Evolutionary conservation across 1,139 yeast species (phyloP).

Genomic region (Schwanniomyces etchellsii): DNA sequence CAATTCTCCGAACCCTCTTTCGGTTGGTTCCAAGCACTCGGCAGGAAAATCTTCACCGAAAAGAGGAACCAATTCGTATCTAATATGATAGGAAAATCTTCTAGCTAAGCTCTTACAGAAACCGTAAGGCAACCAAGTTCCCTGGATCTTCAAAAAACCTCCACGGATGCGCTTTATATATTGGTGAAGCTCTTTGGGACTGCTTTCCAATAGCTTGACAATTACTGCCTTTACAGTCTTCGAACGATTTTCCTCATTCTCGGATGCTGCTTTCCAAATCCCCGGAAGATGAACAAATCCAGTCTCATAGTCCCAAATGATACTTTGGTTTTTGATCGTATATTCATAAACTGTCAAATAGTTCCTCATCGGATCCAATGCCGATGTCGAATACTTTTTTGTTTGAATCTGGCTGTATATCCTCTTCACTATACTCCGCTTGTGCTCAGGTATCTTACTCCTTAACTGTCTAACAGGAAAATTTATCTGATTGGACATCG

Average conservation of each 20-base stretch:
- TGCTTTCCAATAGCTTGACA: constrained; percentile 65
- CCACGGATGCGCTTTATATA: constrained; percentile 78
- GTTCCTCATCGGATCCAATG: constrained; percentile 50
- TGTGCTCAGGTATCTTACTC: constrained; percentile 16
- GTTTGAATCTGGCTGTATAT: constrained; percentile 39
- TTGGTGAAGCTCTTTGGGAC: constrained; percentile 60
- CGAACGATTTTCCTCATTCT: constrained; percentile 6
- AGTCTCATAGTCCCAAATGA: constrained; percentile 84
- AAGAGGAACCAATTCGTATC: constrained; percentile 72
- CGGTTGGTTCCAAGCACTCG: constrained; percentile 61
- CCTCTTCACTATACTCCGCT: constrained; percentile 18
- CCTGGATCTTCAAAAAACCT: constrained; percentile 89
- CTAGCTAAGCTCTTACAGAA: constrained; percentile 66
- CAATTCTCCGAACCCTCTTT: constrained; percentile 66
- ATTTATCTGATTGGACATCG: constrained; percentile 9
- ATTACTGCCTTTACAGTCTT: constrained; percentile 63
- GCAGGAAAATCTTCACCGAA: constrained; percentile 74
- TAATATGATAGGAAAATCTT: constrained; percentile 71
- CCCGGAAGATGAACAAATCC: constrained; percentile 92
- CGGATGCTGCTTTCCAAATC: constrained; percentile 73
- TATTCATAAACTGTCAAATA: constrained; percentile 73
- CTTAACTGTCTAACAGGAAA: constrained; percentile 18
- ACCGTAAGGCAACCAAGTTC: constrained; percentile 84
- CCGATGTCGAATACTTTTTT: constrained; percentile 71
- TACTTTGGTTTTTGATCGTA: constrained; percentile 56